phyloP scores from a whole-genome alignment of 2,329 filamentous ascomycete genomes.

The Talaromyces sp. region DNA sequence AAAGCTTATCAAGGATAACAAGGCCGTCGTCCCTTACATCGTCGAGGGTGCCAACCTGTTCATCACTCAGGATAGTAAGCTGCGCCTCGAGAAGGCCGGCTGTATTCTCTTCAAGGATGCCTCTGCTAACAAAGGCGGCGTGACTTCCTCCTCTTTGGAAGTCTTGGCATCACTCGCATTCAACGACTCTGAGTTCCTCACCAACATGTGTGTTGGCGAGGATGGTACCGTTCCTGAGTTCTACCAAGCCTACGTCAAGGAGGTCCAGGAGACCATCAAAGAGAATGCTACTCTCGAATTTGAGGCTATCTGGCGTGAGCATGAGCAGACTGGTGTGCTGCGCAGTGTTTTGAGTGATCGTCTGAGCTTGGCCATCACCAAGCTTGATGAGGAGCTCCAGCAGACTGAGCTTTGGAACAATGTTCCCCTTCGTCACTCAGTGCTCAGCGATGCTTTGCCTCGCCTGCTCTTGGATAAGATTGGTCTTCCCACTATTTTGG shows the following conservation, averaged over 20 bases:
- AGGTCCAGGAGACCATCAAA: slow-evolving; percentile 88
- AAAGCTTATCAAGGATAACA: slow-evolving; percentile 88
- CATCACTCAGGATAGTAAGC: slow-evolving; percentile 97
- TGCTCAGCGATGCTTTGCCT: slow-evolving; percentile 84
- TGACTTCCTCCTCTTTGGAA: slow-evolving; percentile 95
- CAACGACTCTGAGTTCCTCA: slow-evolving; percentile 81
- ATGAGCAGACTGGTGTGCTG: slow-evolving; percentile 75
- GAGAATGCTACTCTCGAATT: slow-evolving; percentile 93
- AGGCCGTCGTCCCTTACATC: slow-evolving; percentile 85
- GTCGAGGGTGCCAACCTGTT: slow-evolving; percentile 98
- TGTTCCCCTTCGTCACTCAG: slow-evolving; percentile 71
- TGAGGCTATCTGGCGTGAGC: slow-evolving; percentile 96
- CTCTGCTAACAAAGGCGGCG: slow-evolving; percentile 97
- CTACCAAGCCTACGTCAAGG: slow-evolving; percentile 89
- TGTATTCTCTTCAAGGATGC: slow-evolving; percentile 97
- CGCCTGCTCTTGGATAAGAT: slow-evolving; percentile 83
- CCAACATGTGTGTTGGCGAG: slow-evolving; percentile 88
- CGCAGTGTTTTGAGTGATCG: slow-evolving; percentile 90
- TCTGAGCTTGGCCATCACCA: slow-evolving; percentile 90
- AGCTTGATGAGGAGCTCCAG: slow-evolving; percentile 93
- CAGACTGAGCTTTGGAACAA: slow-evolving; percentile 90
- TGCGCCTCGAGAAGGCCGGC: slow-evolving; percentile 91
- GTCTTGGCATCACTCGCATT: slow-evolving; percentile 94
- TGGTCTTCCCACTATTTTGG: slow-evolving; percentile 82
- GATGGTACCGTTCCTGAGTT: slow-evolving; percentile 81